These are phyloP conservation scores for Alternaria arbusti DNA, from an alignment of 2,329 filamentous ascomycete genomes.

Conservation along the genomic window DNA sequence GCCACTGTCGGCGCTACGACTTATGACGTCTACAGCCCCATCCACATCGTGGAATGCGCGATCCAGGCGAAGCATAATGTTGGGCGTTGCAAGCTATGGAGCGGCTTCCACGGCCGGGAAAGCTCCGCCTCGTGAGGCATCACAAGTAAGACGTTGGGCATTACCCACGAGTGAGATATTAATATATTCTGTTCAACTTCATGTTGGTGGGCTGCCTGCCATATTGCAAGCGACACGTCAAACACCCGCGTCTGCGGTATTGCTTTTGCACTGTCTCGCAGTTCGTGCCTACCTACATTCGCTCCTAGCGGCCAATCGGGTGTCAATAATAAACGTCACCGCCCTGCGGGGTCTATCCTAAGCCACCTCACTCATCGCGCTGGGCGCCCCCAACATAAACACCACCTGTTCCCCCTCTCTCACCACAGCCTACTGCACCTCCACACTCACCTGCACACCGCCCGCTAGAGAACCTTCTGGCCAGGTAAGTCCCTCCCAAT, in stretches of 20 bases:
- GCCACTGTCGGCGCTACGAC: conserved; percentile 27
- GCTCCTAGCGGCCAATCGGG: conserved; percentile 32
- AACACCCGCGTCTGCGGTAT: conserved; percentile 17
- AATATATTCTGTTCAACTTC: conserved; percentile 20
- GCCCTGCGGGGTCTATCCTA: conserved; percentile 28
- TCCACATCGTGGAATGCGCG: conserved; percentile 9
- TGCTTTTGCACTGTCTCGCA: conserved; percentile 23
- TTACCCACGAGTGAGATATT: conserved; percentile 28
- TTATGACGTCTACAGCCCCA: conserved; percentile 13
- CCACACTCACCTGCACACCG: conserved; percentile 30
- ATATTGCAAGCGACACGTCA: conserved; percentile 5
- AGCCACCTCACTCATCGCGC: conserved; percentile 31
- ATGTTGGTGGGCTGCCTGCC: background rate
- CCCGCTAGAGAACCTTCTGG: conserved; percentile 26
- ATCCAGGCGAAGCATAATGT: conserved; percentile 13
- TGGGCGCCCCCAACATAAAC: conserved; percentile 29
- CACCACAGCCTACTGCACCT: conserved; percentile 23
- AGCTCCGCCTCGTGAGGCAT: background rate
- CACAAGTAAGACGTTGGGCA: conserved; percentile 5
- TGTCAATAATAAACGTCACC: conserved; percentile 37
- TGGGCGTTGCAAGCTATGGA: conserved; percentile 6
- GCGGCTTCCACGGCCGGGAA: conserved; percentile 39
- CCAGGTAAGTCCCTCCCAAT: conserved; percentile 22
- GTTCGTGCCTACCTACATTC: conserved; percentile 14
- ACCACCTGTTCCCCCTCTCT: conserved; percentile 19